These are phyloP conservation scores for Penicillium janthinellum DNA, from an alignment of 2,329 filamentous ascomycete species.

Conservation along the genomic window DNA sequence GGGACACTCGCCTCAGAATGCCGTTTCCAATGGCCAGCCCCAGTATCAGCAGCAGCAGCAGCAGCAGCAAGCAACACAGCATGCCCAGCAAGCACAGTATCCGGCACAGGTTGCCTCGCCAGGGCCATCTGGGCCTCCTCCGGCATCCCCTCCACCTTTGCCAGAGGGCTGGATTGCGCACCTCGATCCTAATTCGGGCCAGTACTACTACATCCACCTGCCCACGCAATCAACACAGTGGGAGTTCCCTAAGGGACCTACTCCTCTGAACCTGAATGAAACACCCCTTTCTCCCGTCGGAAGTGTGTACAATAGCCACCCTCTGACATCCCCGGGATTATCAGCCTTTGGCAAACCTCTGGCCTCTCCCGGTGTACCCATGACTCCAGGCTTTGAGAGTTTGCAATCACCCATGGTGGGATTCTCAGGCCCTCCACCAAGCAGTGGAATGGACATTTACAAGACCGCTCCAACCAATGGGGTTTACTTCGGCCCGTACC, in stretches of 20 bases:
- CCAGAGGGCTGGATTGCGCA: slow-evolving; percentile 99
- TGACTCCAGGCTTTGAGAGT: slow-evolving; percentile 82
- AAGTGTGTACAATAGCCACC: slow-evolving; percentile 71
- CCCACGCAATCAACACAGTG: slow-evolving; percentile 95
- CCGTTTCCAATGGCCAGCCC: slow-evolving; percentile 32
- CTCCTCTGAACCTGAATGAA: slow-evolving; percentile 80
- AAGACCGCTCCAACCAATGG: slow-evolving; percentile 91
- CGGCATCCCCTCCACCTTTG: slow-evolving; percentile 84
- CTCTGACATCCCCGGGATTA: slow-evolving; percentile 68
- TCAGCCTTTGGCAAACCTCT: slow-evolving; percentile 59
- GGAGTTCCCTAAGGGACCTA: slow-evolving; percentile 97
- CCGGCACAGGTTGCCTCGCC: slow-evolving; percentile 35
- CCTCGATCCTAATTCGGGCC: slow-evolving; percentile 89
- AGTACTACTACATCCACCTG: slow-evolving; percentile 98
- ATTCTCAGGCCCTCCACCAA: slow-evolving; percentile 85
- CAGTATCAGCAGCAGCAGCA: slow-evolving; percentile 13
- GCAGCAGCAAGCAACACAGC: neutral
- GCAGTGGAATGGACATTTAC: slow-evolving; percentile 89
- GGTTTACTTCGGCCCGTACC: slow-evolving; percentile 95
- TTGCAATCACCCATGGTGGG: slow-evolving; percentile 78
- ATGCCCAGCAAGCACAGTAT: slow-evolving; percentile 7
- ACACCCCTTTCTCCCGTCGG: slow-evolving; percentile 80
- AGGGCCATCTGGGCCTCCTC: slow-evolving; percentile 55
- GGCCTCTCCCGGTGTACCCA: slow-evolving; percentile 77
- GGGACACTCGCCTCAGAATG: slow-evolving; percentile 44